These are phyloP conservation scores for Claviceps africana DNA, from an alignment of 2,329 filamentous ascomycete genomes.

Conservation along the genomic window DNA sequence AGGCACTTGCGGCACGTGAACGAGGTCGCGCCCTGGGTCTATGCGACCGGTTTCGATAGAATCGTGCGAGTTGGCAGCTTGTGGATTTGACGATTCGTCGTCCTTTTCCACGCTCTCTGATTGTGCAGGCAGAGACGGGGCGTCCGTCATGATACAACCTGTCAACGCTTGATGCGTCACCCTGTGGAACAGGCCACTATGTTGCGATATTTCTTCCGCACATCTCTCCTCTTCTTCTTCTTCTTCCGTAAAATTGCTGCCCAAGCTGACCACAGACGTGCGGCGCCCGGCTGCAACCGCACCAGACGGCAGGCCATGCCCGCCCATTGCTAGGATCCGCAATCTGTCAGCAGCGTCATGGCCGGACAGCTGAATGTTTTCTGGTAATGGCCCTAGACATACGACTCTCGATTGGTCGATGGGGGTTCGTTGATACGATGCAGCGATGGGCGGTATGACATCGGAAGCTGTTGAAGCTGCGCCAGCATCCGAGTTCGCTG, in stretches of 20 bases:
- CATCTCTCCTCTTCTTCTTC: slow-evolving; percentile 38
- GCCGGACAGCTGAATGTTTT: slow-evolving; percentile 24
- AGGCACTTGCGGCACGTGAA: slow-evolving; percentile 38
- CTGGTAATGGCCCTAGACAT: slow-evolving; percentile 40
- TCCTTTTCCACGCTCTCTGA: not conserved
- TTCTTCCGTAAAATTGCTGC: slow-evolving; percentile 44
- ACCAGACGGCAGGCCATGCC: not conserved
- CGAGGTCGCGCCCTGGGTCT: slow-evolving; percentile 28
- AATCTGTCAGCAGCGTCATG: slow-evolving; percentile 6
- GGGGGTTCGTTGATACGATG: slow-evolving; percentile 29
- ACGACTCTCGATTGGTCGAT: slow-evolving; percentile 40
- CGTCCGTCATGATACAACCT: not conserved
- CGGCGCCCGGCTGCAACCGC: slow-evolving; percentile 6
- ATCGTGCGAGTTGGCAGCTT: not conserved
- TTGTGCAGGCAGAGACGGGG: not conserved
- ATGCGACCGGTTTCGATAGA: slow-evolving; percentile 21
- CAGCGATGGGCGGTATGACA: slow-evolving; percentile 3
- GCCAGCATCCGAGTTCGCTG: slow-evolving; percentile 1
- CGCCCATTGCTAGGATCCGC: slow-evolving; percentile 5
- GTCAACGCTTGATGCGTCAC: not conserved
- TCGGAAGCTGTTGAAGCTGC: not conserved
- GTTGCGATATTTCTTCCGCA: slow-evolving; percentile 15
- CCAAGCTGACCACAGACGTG: slow-evolving; percentile 26
- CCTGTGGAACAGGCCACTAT: slow-evolving; percentile 9
- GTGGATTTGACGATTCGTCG: not conserved